These are phyloP conservation scores for Aspergillus candidus DNA, from an alignment of 2,329 filamentous ascomycete genomes.

Conservation along the genomic window DNA sequence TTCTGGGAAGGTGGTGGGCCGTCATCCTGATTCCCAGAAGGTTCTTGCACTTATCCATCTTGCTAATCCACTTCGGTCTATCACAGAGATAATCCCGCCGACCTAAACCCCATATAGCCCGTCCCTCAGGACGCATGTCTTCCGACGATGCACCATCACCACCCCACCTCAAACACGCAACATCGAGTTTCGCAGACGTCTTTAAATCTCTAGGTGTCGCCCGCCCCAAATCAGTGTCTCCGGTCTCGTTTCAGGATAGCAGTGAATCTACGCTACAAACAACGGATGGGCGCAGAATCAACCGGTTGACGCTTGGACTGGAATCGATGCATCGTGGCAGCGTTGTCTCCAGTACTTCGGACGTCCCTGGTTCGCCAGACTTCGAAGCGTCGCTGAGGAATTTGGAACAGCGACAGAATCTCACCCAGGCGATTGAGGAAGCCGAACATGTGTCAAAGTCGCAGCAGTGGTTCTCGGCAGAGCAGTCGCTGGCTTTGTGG, in stretches of 20 bases:
- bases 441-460: constrained; percentile 30
- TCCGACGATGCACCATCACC: constrained; percentile 37
- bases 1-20: neutral
- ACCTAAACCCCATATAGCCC: constrained; percentile 12
- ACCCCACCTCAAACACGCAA: constrained; percentile 30
- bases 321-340: constrained; percentile 40
- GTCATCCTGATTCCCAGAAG: no score
- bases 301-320: constrained; percentile 29
- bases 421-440: constrained; percentile 34
- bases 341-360: constrained; percentile 34
- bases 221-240: constrained; percentile 35
- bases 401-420: constrained; percentile 29
- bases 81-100: constrained; percentile 16
- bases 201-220: constrained; percentile 38
- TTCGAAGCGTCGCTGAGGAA: constrained; percentile 34
- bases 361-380: constrained; percentile 31
- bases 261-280: constrained; percentile 25
- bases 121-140: constrained; percentile 34
- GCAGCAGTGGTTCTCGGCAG: constrained; percentile 32
- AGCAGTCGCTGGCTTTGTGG: constrained; percentile 37
- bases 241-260: constrained; percentile 27
- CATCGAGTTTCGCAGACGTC: constrained; percentile 38
- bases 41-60: neutral
- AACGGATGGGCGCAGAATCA: constrained; percentile 30
- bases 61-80: constrained; percentile 3